Evolutionary conservation across 2,329 filamentous ascomycete genomes (phyloP).

Genomic region (Neopestalotiopsis rosae): DNA sequence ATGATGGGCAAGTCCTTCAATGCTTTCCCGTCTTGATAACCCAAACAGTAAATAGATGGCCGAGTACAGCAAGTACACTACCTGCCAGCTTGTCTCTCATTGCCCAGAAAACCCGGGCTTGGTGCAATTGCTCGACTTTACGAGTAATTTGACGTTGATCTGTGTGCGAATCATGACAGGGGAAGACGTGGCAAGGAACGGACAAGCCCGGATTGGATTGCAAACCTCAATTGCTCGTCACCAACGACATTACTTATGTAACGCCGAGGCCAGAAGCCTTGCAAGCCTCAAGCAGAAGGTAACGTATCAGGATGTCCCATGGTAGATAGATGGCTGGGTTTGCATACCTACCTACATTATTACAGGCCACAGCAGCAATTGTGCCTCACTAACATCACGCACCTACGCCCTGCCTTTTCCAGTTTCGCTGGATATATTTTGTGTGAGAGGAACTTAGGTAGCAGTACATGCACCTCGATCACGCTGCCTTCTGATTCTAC

Average conservation of each 20-base stretch:
- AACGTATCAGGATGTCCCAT: background rate
- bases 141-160: conserved; percentile 7
- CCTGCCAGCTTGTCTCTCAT: background rate
- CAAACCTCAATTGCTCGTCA: background rate
- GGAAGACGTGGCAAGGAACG: conserved; percentile 4
- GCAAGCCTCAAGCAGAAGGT: background rate
- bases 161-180: conserved; percentile 5
- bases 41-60: background rate
- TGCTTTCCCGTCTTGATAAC: background rate
- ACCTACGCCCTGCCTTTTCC: background rate
- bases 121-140: background rate
- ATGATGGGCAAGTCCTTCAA: conserved; percentile 1
- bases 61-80: background rate
- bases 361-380: background rate
- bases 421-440: background rate
- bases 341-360: background rate
- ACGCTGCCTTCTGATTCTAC: background rate
- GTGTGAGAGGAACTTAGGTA: no score
- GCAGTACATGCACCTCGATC: no score
- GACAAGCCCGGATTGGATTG: conserved; percentile 3
- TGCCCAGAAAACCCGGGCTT: background rate
- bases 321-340: background rate
- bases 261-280: background rate
- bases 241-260: conserved; percentile 1
- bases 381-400: background rate